phyloP scores from a whole-genome alignment of 768 basidiomycete species.

The Pulveroboletus sp. region DNA sequence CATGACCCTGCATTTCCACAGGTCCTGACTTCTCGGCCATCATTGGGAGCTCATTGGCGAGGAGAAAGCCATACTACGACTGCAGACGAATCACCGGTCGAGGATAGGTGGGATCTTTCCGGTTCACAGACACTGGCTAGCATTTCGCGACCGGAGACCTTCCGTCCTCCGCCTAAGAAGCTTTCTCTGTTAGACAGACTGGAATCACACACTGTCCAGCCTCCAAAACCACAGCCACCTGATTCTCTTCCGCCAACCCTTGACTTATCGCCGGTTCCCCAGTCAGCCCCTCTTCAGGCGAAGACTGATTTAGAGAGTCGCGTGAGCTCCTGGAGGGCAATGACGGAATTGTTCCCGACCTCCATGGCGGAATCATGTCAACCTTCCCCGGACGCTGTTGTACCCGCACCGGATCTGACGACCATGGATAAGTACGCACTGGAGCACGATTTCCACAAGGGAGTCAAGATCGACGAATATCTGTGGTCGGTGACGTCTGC shows the following conservation, averaged over 20 bases:
- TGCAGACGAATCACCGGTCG: slow-evolving; percentile 36
- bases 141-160: slow-evolving; percentile 26
- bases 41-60: slow-evolving; percentile 42
- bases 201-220: slow-evolving; percentile 43
- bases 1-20: slow-evolving; percentile 38
- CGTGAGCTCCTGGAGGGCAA: slow-evolving; percentile 66
- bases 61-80: slow-evolving; percentile 51
- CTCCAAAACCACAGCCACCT: slow-evolving; percentile 22
- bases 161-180: slow-evolving; percentile 58
- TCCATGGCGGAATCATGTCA: slow-evolving; percentile 40
- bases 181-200: slow-evolving; percentile 67
- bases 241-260: slow-evolving; percentile 25
- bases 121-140: slow-evolving; percentile 9
- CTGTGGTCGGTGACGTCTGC: slow-evolving; percentile 62
- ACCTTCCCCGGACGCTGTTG: slow-evolving; percentile 9
- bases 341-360: slow-evolving; percentile 46
- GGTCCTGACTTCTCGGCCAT: slow-evolving; percentile 35
- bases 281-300: slow-evolving; percentile 56
- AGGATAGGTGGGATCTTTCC: slow-evolving; percentile 33
- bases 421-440: slow-evolving; percentile 25
- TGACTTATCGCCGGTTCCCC: slow-evolving; percentile 55
- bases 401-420: slow-evolving; percentile 13
- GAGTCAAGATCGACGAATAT: slow-evolving; percentile 52
- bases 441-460: slow-evolving; percentile 1
- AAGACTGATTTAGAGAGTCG: slow-evolving; percentile 50